A percentile compares a stretch with the other conserved stretches of the same genome.
Conservation (phyloP, 2,329 filamentous ascomycete genomes). For the Trichoderma sp. region DNA sequence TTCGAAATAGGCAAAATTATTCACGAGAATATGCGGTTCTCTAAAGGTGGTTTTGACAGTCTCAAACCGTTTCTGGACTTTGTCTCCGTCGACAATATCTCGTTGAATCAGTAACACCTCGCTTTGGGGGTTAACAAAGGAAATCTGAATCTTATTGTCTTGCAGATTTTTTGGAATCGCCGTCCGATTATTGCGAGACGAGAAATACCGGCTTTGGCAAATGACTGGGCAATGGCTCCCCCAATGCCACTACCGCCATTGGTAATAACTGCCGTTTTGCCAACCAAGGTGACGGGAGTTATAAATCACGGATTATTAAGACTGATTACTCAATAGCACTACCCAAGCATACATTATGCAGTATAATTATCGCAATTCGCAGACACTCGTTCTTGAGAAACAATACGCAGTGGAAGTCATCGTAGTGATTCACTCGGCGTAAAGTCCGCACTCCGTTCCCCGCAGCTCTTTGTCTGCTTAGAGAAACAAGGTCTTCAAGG, state of each 20-base stretch:
- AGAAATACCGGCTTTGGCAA: slow-evolving; percentile 1
- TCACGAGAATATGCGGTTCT: slow-evolving; percentile 2
- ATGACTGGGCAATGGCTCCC: neutral
- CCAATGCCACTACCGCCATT: neutral
- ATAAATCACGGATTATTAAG: neutral
- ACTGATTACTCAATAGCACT: neutral
- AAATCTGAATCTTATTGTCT: neutral
- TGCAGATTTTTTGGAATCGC: neutral
- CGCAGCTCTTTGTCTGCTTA: too few relatives aligned
- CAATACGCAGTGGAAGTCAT: neutral
- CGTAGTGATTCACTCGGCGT: neutral
- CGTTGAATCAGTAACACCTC: neutral
- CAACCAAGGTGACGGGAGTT: neutral
- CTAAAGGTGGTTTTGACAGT: neutral
- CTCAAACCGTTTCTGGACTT: neutral
- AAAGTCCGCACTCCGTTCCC: too few relatives aligned
- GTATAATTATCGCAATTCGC: neutral
- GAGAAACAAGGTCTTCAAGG: too few relatives aligned
- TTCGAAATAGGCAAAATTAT: slow-evolving; percentile 1
- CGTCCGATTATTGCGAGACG: neutral
- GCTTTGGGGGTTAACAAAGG: neutral
- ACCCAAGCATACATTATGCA: neutral
- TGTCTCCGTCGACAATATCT: neutral
- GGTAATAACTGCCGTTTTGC: neutral
- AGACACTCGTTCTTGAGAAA: neutral